These are phyloP conservation scores for Phaseolus lunatus DNA, from an alignment of 306 rosid species.

Conservation along the genomic window DNA sequence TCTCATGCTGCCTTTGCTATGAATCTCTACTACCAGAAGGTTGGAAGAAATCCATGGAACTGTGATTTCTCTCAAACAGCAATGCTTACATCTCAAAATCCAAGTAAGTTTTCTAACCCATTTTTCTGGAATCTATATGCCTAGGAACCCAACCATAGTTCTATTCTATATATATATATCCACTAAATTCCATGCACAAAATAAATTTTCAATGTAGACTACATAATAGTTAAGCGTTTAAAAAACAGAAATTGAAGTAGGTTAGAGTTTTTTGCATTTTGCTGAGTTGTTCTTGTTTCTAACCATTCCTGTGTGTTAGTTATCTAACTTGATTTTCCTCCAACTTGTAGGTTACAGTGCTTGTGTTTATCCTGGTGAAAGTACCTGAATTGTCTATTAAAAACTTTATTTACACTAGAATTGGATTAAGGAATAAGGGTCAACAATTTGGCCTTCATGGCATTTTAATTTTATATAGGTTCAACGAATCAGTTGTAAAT, in stretches of 20 bases:
- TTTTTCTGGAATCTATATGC: not conserved
- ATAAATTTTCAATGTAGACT: no score
- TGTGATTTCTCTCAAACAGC: slow-evolving; percentile 85
- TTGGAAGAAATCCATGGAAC: slow-evolving; percentile 61
- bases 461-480: no score
- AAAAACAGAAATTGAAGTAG: no score
- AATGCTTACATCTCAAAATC: slow-evolving; percentile 68
- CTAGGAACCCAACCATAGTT: not conserved
- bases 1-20: slow-evolving; percentile 82
- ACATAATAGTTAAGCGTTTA: no score
- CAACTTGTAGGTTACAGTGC: slow-evolving; percentile 69
- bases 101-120: slow-evolving; percentile 58
- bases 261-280: no score
- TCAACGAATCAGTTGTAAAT: no score
- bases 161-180: no score
- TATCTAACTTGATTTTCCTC: not conserved
- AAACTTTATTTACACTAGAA: not conserved
- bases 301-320: not conserved
- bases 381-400: slow-evolving; percentile 37
- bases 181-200: not conserved
- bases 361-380: slow-evolving; percentile 66
- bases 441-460: not conserved
- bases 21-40: slow-evolving; percentile 72
- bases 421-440: slow-evolving; percentile 31
- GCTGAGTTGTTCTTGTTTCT: not conserved